Conservation (phyloP, 164 flowering plant genomes). For the Magnolia officinalis region DNA sequence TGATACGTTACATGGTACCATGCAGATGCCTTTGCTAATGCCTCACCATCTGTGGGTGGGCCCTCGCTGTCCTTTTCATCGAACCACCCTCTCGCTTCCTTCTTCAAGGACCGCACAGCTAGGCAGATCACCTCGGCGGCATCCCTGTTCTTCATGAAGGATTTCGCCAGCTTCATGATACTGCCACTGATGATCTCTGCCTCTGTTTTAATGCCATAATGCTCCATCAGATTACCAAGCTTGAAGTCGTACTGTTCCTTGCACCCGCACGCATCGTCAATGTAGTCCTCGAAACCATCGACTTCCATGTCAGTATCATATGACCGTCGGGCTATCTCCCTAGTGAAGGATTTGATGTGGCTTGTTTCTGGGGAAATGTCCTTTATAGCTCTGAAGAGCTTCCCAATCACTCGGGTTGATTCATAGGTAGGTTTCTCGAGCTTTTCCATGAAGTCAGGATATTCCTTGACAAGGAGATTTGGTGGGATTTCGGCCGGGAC, state of each 20-base stretch:
- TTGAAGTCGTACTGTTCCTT: constrained; percentile 64
- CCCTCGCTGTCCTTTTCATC: constrained; percentile 22
- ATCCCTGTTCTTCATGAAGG: constrained; percentile 49
- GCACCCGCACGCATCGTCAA: constrained; percentile 58
- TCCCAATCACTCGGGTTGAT: constrained; percentile 37
- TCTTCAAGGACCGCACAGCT: constrained; percentile 65
- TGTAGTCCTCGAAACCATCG: constrained; percentile 58
- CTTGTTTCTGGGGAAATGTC: constrained; percentile 29
- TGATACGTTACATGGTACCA: constrained; percentile 92
- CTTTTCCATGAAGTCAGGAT: constrained; percentile 93
- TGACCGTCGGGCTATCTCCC: constrained; percentile 41
- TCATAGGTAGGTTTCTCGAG: constrained; percentile 59
- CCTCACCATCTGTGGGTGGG: constrained; percentile 20
- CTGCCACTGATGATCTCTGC: constrained; percentile 70
- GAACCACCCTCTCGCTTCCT: constrained; percentile 73
- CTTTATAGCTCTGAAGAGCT: constrained; percentile 57
- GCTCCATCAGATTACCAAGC: constrained; percentile 68
- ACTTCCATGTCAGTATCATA: constrained; percentile 81
- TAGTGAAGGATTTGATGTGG: constrained; percentile 41
- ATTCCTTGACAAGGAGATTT: constrained; percentile 49
- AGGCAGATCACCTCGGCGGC: constrained; percentile 45
- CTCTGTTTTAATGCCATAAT: constrained; percentile 73
- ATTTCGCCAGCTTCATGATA: constrained; percentile 51
- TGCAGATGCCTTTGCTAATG: constrained; percentile 73
- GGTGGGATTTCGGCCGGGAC: constrained; percentile 70